Base-by-base conservation (phyloP, 495 filamentous ascomycete genomes). In the Xylaria bambusicola region DNA sequence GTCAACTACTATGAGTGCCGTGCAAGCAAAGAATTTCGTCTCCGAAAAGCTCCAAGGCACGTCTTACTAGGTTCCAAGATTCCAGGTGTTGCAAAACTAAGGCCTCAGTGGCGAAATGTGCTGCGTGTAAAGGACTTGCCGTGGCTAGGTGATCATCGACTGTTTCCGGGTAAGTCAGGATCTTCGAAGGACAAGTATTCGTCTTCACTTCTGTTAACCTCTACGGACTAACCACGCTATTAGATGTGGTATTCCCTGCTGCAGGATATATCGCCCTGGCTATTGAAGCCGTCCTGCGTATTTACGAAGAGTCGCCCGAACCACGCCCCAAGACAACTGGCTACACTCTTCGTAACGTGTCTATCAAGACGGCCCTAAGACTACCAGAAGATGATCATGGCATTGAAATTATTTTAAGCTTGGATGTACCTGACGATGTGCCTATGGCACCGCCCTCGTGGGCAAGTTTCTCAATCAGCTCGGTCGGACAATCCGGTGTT, bases 221-320 rank as follows among this genome's bases (percentile, higher is more conserved):
- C 6, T 45, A 45, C 6, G 42, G 20, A 17, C 42, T 45, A 17
- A 45, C 42, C 17, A 5, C 17, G 20, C 17, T n/a, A 6, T 17
- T 48, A 23, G 33, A 58, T 20, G 46, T 65, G 6, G 68, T 88
- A 0, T 80, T 83, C 47, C 84, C 85, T 21, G 82, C 71, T n/a
- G 76, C 82, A 4, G 78, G 73, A 0, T 85, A 81, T 59, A 61
- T 80, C 7, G 66, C 69, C n/a, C 80, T 81, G 66, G 80, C 80
- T 1, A 52, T 82, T 0, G 83, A 86, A 57, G 75, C 75, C 0
- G 69, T 77, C 0, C 53, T 68, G 0, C 54, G 29, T 17, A 29
- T 36, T 8, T 58, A 62, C n/a, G 6, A 46, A 1, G 47, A 62
- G 18, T 52, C 24, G 12, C 36, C 23, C 6, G 21, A 47, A 2